Evolutionary conservation across 2,329 filamentous ascomycete genomes (phyloP), one percentile per base, ranked within the genome.

Genomic region (Stemphylium beticola): DNA sequence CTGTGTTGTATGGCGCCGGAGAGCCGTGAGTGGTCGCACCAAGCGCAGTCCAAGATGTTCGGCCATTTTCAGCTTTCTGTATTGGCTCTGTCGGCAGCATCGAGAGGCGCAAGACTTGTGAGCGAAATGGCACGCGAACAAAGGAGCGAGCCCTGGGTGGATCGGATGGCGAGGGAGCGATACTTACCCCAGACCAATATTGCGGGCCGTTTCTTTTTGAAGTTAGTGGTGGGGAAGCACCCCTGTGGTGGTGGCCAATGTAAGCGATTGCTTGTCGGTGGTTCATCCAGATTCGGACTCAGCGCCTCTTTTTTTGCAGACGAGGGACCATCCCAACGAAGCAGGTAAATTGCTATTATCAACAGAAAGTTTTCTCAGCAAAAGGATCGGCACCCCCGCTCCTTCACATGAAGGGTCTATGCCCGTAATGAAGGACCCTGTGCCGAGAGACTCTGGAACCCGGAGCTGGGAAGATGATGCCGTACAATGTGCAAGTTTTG

Each of bases 341-440:
- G 57, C 57, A 66, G 55, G 53, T 63, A 50, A 55, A 49, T 55
- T 49, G 53, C 47, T 41, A 38, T 42, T 20, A 18, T 56, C 54
- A 60, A 61, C 58, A 53, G 57, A 42, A 45, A 45, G 43, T 46
- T 55, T 55, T 46, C 49, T 59, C 43, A 53, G 44, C 46, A 41
- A 51, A 39, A 15, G 49, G 51, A 54, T 58, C 54, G 43, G 36
- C 58, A 52, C 44, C 47, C 40, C 51, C 44, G 44, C 42, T 18
- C 42, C 56, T 67, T 67, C 65, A 67, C 55, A 57, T 67, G 64
- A 61, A 66, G 22, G 14, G 4, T 15, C 12, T n/a, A 24, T 9
- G 36, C 11, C 17, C 18, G 31, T 36, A 45, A 45, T 45, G 32
- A 45, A 45, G 18, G 31, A 26, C 14, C 22, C 12, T 26, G 32